Base-by-base conservation (phyloP, 257 asterid genomes). In the Solanum paucissectum region DNA sequence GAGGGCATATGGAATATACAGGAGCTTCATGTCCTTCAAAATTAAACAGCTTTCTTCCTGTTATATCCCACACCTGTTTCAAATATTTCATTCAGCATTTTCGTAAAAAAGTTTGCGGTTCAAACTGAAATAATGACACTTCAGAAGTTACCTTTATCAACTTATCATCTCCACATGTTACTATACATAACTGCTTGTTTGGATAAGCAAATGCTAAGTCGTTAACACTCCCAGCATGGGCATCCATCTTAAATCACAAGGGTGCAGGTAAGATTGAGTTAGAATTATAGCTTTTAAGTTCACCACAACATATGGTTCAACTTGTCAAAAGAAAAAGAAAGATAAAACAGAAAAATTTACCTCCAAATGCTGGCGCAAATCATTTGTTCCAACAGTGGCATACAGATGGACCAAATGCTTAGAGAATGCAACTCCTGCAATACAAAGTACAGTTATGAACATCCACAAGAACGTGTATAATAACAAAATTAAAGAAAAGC, bases 21-120 rank as follows among this genome's bases (percentile, higher is more conserved):
- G 99, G 98, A 86, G 99, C 96, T 88, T 95, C 99, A 88, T 97
- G 99, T 34, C 99, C 99, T 91, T 97, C 99, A 90, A 97, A 97
- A 93, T 91, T 94, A 90, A 94, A 97, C 60, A 96, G 93, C 90
- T 90, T 96, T 86, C 98, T 91, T 79, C 99, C 99, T 9, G 91
- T 94, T 89, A 95, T 87, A 94, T 97, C 99, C 99, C 99, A 97
- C 32, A 96, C 99, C 99, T 95, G 94, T 92, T 89, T 84, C 93
- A 93, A 81, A 89, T 79, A 49, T 83, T 89, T 58, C 83, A 84
- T 68, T 95, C 68, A 94, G 91, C 86, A 90, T 44, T 82, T 46
- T 32, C 20, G 2, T 46, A 82, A 46, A 49, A 2, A 25, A 82
- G 69, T 49, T 27, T 49, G 69, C 29, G 4, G 7, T 29, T 16